Evolutionary conservation across 495 filamentous ascomycete species (phyloP).

Genomic region (Hypoxylon rickii): DNA sequence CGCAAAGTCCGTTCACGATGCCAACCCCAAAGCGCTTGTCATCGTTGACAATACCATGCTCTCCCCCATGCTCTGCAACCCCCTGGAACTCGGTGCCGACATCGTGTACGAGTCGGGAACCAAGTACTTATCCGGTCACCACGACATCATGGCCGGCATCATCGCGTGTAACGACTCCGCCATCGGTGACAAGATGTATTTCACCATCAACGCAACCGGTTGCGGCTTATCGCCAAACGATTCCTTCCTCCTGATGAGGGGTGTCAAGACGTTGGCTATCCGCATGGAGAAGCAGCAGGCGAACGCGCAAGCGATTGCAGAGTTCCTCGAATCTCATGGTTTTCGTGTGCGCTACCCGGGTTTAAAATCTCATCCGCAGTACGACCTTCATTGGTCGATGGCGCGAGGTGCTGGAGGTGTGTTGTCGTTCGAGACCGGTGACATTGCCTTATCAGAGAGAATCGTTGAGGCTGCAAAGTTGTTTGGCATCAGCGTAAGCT

Average conservation of each 20-base stretch:
- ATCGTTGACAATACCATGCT: slow-evolving; percentile 99
- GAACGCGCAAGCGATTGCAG: slow-evolving; percentile 87
- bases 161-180: slow-evolving; percentile 82
- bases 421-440: slow-evolving; percentile 92
- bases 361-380: slow-evolving; percentile 90
- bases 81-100: slow-evolving; percentile 90
- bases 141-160: slow-evolving; percentile 98
- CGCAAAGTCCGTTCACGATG: slow-evolving; percentile 72
- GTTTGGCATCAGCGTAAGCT: slow-evolving; percentile 95
- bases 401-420: slow-evolving; percentile 93
- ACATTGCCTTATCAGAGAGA: slow-evolving; percentile 77
- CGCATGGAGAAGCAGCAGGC: slow-evolving; percentile 98
- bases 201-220: slow-evolving; percentile 93
- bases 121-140: slow-evolving; percentile 96
- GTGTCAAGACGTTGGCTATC: slow-evolving; percentile 93
- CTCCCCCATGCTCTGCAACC: slow-evolving; percentile 87
- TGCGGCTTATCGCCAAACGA: slow-evolving; percentile 94
- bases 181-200: slow-evolving; percentile 88
- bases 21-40: slow-evolving; percentile 80
- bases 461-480: slow-evolving; percentile 91
- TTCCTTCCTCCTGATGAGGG: slow-evolving; percentile 91
- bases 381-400: slow-evolving; percentile 93
- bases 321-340: slow-evolving; percentile 87
- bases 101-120: slow-evolving; percentile 97
- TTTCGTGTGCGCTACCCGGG: slow-evolving; percentile 96